Base-by-base conservation (phyloP, 2,329 filamentous ascomycete genomes). In the Beauveria rudraprayagi region DNA sequence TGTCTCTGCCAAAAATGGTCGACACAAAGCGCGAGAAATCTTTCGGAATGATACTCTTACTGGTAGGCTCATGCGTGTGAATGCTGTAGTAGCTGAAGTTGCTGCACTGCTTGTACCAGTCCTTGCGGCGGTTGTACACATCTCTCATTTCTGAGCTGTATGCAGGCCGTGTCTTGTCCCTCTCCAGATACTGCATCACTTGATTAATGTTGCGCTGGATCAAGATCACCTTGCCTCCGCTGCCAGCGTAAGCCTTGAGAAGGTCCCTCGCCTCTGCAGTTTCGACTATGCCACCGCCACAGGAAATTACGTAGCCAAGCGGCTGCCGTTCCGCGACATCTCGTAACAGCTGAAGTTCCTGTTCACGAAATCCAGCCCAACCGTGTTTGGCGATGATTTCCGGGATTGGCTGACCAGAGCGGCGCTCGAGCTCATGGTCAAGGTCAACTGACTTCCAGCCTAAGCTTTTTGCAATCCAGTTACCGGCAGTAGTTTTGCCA, bases 41-140 rank as follows among this genome's bases (percentile, higher is more conserved):
- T 11, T 64, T 65, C 1, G 73, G 74, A 24, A 73, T 70, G 9
- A 67, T 66, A 22, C 53, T 65, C 11, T 63, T 65, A 17, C 63
- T 60, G 17, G 65, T 66, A n/a, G 63, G 64, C 28, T 64, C 67
- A 37, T 70, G 76, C 1, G 75, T 67, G 65, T 83, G 85, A 56
- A 91, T 91, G 72, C 90, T 96, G 77, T 93, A 90, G 77, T 96
- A 97, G 67, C 95, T 86, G 68, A 91, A 88, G 71, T 96, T 99
- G 78, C 92, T 97, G 79, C 94, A 97, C 72, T 93, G 85, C 61
- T 90, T 82, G 74, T 91, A 97, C 86, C 91, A 96, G 3, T 88
- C 89, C 72, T 92, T 94, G 43, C 94, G 87, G 58, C 93, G 88
- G 61, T 91, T 78, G 80, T 96, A 99, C 2, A 99, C 93, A 10